Base-by-base conservation (phyloP, 352 stramenopile genomes). In the Albugo laibachii region DNA sequence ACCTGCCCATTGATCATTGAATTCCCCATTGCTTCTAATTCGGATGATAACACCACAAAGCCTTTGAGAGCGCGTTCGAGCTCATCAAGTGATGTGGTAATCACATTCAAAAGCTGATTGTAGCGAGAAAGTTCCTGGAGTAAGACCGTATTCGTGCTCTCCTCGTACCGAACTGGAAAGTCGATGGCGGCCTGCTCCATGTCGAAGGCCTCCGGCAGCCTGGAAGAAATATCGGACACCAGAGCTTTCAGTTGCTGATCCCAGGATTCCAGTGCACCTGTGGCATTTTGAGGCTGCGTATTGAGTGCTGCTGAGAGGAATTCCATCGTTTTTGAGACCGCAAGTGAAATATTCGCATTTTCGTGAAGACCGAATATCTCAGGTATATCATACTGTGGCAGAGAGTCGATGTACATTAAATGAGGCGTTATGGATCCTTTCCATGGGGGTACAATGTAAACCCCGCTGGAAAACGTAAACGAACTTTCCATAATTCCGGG, bases 11-110 rank as follows among this genome's bases (percentile, higher is more conserved):
- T 89, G 18, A 95, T 81, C 78, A 96, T 94, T 38, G 77, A 80
- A 50, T 94, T 94, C 47, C 83, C 85, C 83, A 96, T 95, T 16
- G 79, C 73, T 54, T 96, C 86, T 0, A 96, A 63, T 59, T 96
- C 86, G 0, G 68, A 66, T 11, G 79, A 94, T 57, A 97, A 91
- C 36, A 97, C 81, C 16, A 97, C 84, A 10, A 96, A 70, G 0
- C 87, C 87, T 45, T 94, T 92, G 16, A 97, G 68, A 11, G 87
- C 87, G 18, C 86, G 84, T 52, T 95, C 83, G 44, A 97, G 78
- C 58, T 96, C 83, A 11, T 54, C 61, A 2, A 97, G 57, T 6
- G 74, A 92, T 16, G 61, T 57, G 10, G 83, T 63, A 36, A 96
- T 81, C 27, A 87, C 52, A 1, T 55, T 57, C 19, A 80, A 75